These are phyloP conservation scores for Fusarium staphyleae DNA, from an alignment of 2,329 filamentous ascomycete species.

Conservation along the genomic window DNA sequence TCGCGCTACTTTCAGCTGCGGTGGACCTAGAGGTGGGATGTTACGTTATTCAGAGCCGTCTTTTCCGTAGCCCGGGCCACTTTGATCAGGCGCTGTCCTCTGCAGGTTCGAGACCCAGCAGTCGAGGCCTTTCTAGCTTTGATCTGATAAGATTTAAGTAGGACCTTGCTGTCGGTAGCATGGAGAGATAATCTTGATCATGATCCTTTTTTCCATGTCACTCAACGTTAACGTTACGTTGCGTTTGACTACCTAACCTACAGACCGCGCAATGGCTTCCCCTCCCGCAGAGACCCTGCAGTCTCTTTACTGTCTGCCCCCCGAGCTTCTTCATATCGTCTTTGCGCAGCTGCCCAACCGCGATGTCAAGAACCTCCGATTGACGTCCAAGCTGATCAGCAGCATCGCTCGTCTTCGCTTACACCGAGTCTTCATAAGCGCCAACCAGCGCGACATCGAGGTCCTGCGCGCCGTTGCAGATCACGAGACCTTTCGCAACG, in stretches of 20 bases:
- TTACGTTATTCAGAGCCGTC: too few species aligned
- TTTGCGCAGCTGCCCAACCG: neutral
- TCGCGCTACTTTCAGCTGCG: too few species aligned
- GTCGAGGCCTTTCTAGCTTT: too few species aligned
- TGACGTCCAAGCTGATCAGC: neutral
- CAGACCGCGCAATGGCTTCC: neutral
- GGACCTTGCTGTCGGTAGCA: too few species aligned
- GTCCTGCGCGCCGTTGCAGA: constrained; percentile 48
- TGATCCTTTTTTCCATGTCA: too few species aligned
- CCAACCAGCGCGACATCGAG: constrained; percentile 48
- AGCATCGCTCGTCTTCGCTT: neutral
- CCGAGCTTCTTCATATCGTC: neutral
- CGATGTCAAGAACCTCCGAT: constrained; percentile 10
- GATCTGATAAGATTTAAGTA: too few species aligned
- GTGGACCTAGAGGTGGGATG: too few species aligned
- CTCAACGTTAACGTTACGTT: too few species aligned
- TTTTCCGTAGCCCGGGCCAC: too few species aligned
- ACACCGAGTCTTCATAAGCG: constrained; percentile 49
- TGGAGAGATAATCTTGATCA: too few species aligned
- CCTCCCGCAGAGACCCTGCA: neutral
- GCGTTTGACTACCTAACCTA: neutral
- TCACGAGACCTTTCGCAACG: constrained; percentile 43
- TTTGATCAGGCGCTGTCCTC: too few species aligned
- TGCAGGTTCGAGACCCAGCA: too few species aligned
- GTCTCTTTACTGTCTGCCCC: neutral